Base-by-base conservation (phyloP, 2,329 filamentous ascomycete genomes). In the Phaeophleospora eucalypticola region DNA sequence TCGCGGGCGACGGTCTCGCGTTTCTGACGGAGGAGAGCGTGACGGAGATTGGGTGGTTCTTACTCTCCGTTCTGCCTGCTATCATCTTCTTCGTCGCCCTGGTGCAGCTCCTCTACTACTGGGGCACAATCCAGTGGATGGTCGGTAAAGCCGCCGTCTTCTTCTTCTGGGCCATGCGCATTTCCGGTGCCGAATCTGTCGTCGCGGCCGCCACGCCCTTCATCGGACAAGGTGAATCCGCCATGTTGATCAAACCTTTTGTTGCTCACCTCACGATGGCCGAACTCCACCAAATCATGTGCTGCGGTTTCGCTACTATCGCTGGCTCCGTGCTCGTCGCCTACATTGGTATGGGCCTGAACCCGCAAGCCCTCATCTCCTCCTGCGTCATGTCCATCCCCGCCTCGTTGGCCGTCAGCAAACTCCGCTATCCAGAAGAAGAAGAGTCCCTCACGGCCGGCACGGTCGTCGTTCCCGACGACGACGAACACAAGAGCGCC, bases 371-470 rank as follows among this genome's bases (percentile, higher is more conserved):
- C 2, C 76, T 96, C 38, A 85, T 95, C 20, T 95, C 88, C 2
- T 90, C 87, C 6, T 95, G 89, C 65, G 89, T 95, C 66, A 96
- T 96, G 90, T 90, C 86, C 59, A 95, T 95, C 54, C 90, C 90
- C 0, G 89, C 89, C 1, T 94, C 89, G 3, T 77, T 96, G 12
- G 89, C 89, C 41, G 83, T 93, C 51, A 91, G 86, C 54, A 95
- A 95, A 72, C 77, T 95, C 60, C 85, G 90, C 47, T 95, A 86
- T 66, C 90, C 90, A 2, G 90, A 95, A 71, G 84, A 82, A 2
- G 88, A 95, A 67, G 86, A 91, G 68, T 87, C 88, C 0, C 74
- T 95, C 29, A 95, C 89, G 0, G 84, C 87, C 3, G 88, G 89
- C 46, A 81, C 82, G 15, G 84, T 93, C 21, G 82, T 91, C 35